phyloP scores from a whole-genome alignment of 2,329 filamentous ascomycete species.

The Apiospora aurea region DNA sequence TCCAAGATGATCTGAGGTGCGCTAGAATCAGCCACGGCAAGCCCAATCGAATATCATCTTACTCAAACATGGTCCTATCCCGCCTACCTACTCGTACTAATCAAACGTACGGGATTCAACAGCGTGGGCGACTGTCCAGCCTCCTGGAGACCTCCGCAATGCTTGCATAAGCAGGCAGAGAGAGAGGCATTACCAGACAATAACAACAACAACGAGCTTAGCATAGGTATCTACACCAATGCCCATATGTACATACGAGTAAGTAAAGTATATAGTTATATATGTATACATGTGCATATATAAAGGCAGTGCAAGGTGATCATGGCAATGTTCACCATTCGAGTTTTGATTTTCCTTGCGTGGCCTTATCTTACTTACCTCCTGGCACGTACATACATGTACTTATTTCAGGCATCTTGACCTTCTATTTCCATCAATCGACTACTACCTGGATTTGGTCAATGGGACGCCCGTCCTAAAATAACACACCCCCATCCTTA shows the following conservation, averaged over 20 bases:
- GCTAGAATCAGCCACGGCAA: constrained; percentile 11
- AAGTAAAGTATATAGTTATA: neutral
- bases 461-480: constrained; percentile 9
- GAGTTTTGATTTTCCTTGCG: neutral
- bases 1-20: neutral
- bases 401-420: neutral
- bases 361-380: neutral
- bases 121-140: neutral
- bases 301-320: neutral
- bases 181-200: neutral
- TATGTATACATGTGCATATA: too few species aligned
- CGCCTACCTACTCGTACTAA: neutral
- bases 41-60: constrained; percentile 1
- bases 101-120: neutral
- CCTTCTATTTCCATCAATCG: neutral
- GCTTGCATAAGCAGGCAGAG: neutral
- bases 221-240: neutral
- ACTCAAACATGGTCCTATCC: neutral
- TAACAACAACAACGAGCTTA: neutral
- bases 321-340: neutral
- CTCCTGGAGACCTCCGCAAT: neutral
- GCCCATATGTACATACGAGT: too few species aligned
- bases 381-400: neutral
- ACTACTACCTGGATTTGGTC: neutral
- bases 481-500: neutral